Conservation (phyloP, 441 rosid genomes). For the Viola pubescens region DNA sequence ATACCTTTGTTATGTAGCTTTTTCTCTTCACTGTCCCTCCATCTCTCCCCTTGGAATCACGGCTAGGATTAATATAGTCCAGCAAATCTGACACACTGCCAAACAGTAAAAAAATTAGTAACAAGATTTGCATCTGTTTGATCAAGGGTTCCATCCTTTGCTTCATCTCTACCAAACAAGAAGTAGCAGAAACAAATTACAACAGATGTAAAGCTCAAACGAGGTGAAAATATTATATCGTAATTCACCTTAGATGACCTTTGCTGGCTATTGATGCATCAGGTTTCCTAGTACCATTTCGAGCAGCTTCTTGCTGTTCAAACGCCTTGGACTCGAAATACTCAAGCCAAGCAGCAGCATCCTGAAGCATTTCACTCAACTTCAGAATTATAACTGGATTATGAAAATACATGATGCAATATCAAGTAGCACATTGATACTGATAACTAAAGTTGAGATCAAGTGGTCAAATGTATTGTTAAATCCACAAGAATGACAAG, state of each 20-base stretch:
- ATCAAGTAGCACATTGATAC: not conserved
- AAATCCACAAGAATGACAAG: not conserved
- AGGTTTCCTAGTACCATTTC: constrained; percentile 58
- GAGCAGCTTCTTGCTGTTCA: constrained; percentile 66
- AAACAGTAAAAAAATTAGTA: constrained; percentile 20
- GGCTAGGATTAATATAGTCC: constrained; percentile 52
- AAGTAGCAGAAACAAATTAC: not conserved
- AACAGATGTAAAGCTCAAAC: not conserved
- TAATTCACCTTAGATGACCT: constrained; percentile 66
- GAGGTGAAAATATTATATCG: constrained; percentile 6
- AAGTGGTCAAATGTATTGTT: not conserved
- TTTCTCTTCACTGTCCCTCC: constrained; percentile 31
- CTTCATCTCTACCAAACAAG: constrained; percentile 8
- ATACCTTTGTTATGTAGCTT: constrained; percentile 51
- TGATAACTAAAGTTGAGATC: not conserved
- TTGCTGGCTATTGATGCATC: constrained; percentile 69
- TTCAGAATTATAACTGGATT: no score
- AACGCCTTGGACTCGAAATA: constrained; percentile 64
- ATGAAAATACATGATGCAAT: not conserved
- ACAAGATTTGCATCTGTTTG: constrained; percentile 13
- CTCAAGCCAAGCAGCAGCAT: constrained; percentile 81
- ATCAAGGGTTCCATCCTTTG: constrained; percentile 9
- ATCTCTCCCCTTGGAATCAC: constrained; percentile 39
- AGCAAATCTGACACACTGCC: constrained; percentile 68
- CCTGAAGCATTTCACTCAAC: constrained; percentile 27